A percentile compares a stretch with the other conserved stretches of the same genome.
These are phyloP conservation scores for sweet orange (Citrus sinensis) DNA, from an alignment of 345 rosid species.

Conservation along the genomic window DVS_A1.0 CM039165.1:36126501-36127000, in stretches of 20 bases:
- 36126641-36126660: constrained; percentile 62
- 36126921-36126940: not conserved
- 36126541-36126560: not conserved
- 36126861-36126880: not conserved
- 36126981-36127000: not conserved
- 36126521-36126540: constrained; percentile 4
- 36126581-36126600: constrained; percentile 57
- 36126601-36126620: constrained; percentile 52
- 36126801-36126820: constrained; percentile 51
- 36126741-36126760: constrained; percentile 65
- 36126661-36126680: constrained; percentile 15
- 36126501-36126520: constrained; percentile 17
- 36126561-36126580: constrained; percentile 60
- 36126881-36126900: not conserved
- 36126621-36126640: constrained; percentile 58
- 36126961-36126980: not conserved
- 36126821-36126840: not conserved
- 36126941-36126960: not conserved
- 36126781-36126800: constrained; percentile 37
- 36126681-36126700: not conserved
- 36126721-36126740: constrained; percentile 69
- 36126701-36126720: constrained; percentile 8
- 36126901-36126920: not conserved
- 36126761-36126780: constrained; percentile 56
- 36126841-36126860: not conserved